Conservation (phyloP, 2,329 filamentous ascomycete species). For the Pseudogymnoascus sp. region DNA sequence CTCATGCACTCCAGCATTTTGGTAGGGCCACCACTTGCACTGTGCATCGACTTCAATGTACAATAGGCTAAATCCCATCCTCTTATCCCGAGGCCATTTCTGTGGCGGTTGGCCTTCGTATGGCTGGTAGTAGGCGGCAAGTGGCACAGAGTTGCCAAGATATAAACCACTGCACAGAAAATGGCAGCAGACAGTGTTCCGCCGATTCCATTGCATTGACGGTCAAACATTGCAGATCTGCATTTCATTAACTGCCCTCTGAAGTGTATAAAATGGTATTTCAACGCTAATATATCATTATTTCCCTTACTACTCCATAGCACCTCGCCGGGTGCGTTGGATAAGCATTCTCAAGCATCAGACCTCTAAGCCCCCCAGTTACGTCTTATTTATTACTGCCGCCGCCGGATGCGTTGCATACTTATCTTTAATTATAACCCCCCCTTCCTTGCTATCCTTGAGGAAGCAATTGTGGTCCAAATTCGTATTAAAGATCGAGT, state of each 20-base stretch:
- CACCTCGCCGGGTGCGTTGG: not conserved
- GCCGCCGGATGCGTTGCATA: not conserved
- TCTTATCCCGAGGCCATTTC: not conserved
- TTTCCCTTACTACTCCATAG: not conserved
- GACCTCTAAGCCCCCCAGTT: not conserved
- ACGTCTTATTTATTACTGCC: not conserved
- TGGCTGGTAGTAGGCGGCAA: not conserved
- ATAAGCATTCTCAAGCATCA: not conserved
- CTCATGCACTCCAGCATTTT: not conserved
- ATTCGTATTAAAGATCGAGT: not conserved
- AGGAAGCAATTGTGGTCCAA: not conserved
- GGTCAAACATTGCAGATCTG: not conserved
- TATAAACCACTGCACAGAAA: not conserved
- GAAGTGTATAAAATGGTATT: not conserved
- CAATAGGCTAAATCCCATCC: not conserved
- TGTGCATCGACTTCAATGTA: not conserved
- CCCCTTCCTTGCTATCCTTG: not conserved
- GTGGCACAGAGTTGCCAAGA: not conserved
- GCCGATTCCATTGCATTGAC: not conserved
- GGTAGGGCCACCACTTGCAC: not conserved
- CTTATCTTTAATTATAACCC: not conserved
- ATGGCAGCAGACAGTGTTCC: not conserved
- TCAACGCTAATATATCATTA: not conserved
- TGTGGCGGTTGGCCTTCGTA: not conserved
- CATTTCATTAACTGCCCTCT: not conserved